Evolutionary conservation across 257 asterid genomes (phyloP), one percentile per base, ranked within the genome.

Genomic region (Solanum bulbocastanum): DNA sequence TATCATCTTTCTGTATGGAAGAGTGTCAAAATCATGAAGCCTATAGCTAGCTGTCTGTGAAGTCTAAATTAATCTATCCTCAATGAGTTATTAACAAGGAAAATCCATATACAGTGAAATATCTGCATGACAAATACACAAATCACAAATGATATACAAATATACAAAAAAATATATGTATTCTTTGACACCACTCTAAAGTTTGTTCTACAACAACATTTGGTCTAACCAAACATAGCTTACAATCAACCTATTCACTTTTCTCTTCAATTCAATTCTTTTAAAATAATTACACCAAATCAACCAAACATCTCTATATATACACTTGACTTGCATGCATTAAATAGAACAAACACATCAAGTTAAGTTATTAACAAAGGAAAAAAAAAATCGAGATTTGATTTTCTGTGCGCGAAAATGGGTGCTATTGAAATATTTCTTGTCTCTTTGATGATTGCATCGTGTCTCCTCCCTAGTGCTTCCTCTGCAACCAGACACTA

Each of bases 401-500:
- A 23, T 8, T 58, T 58, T 58, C 5, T 22, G 2, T 12, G 23
- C 25, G 8, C 35, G 4, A 42, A 40, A 65, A 92, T 91, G 94
- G 91, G 88, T 7, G 58, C 87, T 33, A 62, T 66, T 60, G 65
- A 71, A 13, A 33, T 87, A 49, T 78, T 89, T 74, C 3, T 89
- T 7, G 32, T 44, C 10, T 79, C 82, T 10, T 11, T 91, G 39
- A 25, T 89, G 36, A 23, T 89, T n/a, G 88, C 92, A 6, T 20
- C 86, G 72, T 86, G 83, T 83, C 86, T 88, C 66, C 82, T 88
- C 82, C 69, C 87, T 33, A 85, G 65, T 1, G 5, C 44, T 79
- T 79, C 6, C 1, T 79, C 79, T 20, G n/a, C 33, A 13, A 92
- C 91, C 2, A 88, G 94, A 81, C 93, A 89, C n/a, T 92, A 92